These are phyloP conservation scores for Globisporangium nodosum DNA, from an alignment of 352 stramenopile genomes.

Conservation along the genomic window DNA sequence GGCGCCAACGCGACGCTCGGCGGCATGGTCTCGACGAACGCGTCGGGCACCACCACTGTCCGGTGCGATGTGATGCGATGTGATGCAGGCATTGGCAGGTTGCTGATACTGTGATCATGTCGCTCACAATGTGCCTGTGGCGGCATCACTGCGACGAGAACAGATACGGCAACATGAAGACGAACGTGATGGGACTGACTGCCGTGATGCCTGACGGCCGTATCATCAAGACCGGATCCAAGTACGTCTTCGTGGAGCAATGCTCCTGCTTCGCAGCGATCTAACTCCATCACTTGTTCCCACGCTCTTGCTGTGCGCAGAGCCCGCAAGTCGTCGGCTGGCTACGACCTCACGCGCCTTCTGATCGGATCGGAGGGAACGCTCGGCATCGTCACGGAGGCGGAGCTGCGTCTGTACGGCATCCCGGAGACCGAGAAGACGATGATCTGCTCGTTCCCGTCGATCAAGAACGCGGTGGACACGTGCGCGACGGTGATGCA, in stretches of 20 bases:
- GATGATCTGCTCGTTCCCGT: constrained; percentile 92
- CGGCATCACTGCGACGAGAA: background rate
- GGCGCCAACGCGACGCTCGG: constrained; percentile 95
- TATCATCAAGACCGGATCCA: constrained; percentile 88
- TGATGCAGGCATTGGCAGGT: background rate
- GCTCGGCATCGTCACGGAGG: constrained; percentile 93
- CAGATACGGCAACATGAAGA: constrained; percentile 96
- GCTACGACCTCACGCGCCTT: constrained; percentile 95
- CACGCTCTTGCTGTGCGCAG: constrained; percentile 16
- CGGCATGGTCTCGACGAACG: constrained; percentile 93
- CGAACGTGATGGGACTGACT: constrained; percentile 93
- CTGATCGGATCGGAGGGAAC: constrained; percentile 95
- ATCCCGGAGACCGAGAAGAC: constrained; percentile 88
- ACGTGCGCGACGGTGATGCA: constrained; percentile 83
- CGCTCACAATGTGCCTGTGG: background rate
- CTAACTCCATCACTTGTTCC: background rate
- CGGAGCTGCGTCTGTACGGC: constrained; percentile 92
- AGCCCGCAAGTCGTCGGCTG: constrained; percentile 94
- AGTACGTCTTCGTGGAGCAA: constrained; percentile 21
- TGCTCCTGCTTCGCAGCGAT: background rate
- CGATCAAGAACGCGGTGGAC: constrained; percentile 83
- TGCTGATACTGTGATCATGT: background rate
- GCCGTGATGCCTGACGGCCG: constrained; percentile 88
- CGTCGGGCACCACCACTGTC: constrained; percentile 88
- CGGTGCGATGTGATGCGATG: constrained; percentile 18